Percentiles rank a stretch among this genome's conserved stretches.
Conservation (phyloP, 73 alveolate species). For the Tetrahymena borealis region DNA sequence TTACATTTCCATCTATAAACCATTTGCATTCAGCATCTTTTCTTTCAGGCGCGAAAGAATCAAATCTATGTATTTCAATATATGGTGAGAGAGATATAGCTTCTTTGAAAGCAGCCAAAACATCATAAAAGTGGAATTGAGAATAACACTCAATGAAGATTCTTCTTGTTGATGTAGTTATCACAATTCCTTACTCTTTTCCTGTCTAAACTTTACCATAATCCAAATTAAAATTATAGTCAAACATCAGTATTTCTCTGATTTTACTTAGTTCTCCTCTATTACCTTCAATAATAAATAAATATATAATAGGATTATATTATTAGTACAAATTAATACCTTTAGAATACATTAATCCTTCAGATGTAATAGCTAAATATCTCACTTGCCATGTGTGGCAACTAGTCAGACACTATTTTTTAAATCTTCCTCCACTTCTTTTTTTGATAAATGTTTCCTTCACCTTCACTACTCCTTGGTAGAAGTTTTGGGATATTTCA, state of each 20-base stretch:
- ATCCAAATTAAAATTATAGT: constrained; percentile 6
- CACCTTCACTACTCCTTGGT: not conserved
- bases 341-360: constrained; percentile 21
- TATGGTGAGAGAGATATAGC: constrained; percentile 16
- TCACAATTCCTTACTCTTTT: constrained; percentile 22
- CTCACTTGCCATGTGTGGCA: constrained; percentile 11
- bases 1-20: constrained; percentile 48
- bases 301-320: no score
- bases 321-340: not conserved
- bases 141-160: not conserved
- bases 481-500: not conserved
- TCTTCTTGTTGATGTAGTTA: constrained; percentile 14
- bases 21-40: constrained; percentile 27
- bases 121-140: constrained; percentile 6
- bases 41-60: constrained; percentile 47
- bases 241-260: constrained; percentile 44
- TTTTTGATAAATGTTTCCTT: not conserved
- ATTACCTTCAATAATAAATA: not conserved
- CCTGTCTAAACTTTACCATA: constrained; percentile 48
- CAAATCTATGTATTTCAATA: constrained; percentile 17
- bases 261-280: not conserved
- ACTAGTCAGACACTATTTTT: not conserved
- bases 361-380: constrained; percentile 2
- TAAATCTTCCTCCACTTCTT: not conserved
- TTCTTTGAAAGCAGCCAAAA: constrained; percentile 1